Conservation (phyloP, 2,329 filamentous ascomycete genomes). For the Colletotrichum sublineola region DNA sequence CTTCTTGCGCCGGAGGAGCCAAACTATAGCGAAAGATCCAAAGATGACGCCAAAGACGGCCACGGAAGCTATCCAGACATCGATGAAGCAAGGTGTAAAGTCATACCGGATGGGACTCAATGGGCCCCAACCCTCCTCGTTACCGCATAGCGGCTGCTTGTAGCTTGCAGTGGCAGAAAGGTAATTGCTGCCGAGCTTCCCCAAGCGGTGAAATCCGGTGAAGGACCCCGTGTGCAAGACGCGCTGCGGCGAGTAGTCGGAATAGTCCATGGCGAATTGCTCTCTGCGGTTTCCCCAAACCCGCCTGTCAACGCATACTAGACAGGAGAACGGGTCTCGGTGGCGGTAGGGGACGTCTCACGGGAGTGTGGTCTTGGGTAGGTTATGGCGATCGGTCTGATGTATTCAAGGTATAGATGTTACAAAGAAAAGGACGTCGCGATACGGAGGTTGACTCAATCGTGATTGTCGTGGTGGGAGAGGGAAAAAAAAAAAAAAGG, state of each 20-base stretch:
- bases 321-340: slow-evolving; percentile 20
- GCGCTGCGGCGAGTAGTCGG: slow-evolving; percentile 57
- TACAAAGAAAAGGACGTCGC: slow-evolving; percentile 10
- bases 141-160: slow-evolving; percentile 84
- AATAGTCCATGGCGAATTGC: slow-evolving; percentile 38
- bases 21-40: slow-evolving; percentile 83
- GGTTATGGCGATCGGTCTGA: background rate
- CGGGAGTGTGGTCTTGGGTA: background rate
- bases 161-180: slow-evolving; percentile 64
- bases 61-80: slow-evolving; percentile 86
- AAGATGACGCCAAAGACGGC: slow-evolving; percentile 83
- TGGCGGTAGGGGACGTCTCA: background rate
- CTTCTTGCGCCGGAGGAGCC: slow-evolving; percentile 78
- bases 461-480: slow-evolving; percentile 10
- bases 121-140: slow-evolving; percentile 95
- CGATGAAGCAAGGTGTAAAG: slow-evolving; percentile 97
- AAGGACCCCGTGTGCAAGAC: slow-evolving; percentile 71
- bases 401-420: background rate
- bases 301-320: slow-evolving; percentile 41
- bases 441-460: slow-evolving; percentile 6
- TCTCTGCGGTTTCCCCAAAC: slow-evolving; percentile 30
- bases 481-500: background rate
- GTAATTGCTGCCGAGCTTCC: slow-evolving; percentile 70
- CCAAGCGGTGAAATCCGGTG: slow-evolving; percentile 66
- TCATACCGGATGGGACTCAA: slow-evolving; percentile 89